Conservation (phyloP, 148 eudicot genomes). For the Vaccinium darrowii region DNA sequence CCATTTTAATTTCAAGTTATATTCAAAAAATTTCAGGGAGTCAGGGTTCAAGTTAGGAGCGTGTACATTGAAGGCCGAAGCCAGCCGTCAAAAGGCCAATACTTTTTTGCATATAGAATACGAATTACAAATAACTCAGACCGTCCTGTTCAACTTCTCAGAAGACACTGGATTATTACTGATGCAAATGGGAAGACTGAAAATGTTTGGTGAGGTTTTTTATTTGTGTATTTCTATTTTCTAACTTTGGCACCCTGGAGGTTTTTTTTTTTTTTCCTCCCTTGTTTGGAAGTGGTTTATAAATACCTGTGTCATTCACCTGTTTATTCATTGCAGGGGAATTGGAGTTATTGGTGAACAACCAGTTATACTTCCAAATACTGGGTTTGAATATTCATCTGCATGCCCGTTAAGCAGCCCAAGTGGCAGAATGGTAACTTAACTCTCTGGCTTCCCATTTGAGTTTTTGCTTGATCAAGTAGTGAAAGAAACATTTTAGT, state of each 20-base stretch:
- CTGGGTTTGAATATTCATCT: constrained; percentile 92
- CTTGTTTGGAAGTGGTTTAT: background rate
- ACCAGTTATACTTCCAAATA: constrained; percentile 94
- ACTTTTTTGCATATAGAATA: constrained; percentile 89
- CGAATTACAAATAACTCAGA: constrained; percentile 91
- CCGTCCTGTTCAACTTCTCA: constrained; percentile 90
- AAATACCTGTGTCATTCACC: background rate
- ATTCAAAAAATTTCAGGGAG: constrained; percentile 47
- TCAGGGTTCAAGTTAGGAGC: constrained; percentile 96
- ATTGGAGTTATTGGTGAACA: constrained; percentile 96
- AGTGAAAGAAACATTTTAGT: background rate
- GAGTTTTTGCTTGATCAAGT: background rate
- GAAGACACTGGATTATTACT: constrained; percentile 97
- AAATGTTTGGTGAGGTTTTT: constrained; percentile 64
- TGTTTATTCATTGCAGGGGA: constrained; percentile 53
- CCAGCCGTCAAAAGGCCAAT: constrained; percentile 81
- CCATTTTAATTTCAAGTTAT: background rate
- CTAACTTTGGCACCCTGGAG: background rate
- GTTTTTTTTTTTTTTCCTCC: background rate
- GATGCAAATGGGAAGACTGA: constrained; percentile 83
- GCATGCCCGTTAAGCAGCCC: constrained; percentile 92
- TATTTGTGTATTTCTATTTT: background rate
- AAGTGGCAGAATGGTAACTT: constrained; percentile 84
- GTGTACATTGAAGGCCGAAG: constrained; percentile 87
- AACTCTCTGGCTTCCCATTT: constrained; percentile 2